Evolutionary conservation across 768 basidiomycete genomes (phyloP), one percentile per base, ranked within the genome.

Genomic region (Mrakia hoshinonis): DNA sequence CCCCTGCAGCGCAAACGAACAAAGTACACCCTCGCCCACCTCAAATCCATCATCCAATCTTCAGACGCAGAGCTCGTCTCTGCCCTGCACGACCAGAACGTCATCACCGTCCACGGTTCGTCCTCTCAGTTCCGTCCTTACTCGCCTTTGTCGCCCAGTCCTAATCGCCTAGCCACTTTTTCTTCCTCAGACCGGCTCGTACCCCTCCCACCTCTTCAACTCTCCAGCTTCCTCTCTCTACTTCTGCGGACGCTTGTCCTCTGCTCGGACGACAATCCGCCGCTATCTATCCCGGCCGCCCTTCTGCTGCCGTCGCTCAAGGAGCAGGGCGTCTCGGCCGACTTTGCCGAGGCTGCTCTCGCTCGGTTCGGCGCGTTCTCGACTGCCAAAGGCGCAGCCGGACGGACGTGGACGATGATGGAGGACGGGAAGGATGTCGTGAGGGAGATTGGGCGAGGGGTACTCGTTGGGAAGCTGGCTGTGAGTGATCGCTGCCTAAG

Each of bases 41-140:
- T 72, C 11, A 51, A 64, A 55, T 67, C 65, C 11, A 61, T 72
- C 39, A 55, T 72, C 60, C 70, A 72, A 36, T 65, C 70, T 36
- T 66, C 63, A 1, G 70, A 72, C 55, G 55, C 38, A 20, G 65
- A 72, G 39, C 65, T 72, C 20, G 63, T 46, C 20, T 26, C 13
- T 10, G 70, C 51, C 4, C 58, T 72, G 52, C 36, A 60, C 18
- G 65, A 60, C 15, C 64, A 58, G 46, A 72, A 72, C 46, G 70
- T 72, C 47, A 24, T 72, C 1, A 26, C 20, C 31, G 31, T 72
- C 47, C 36, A 72, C 22, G 70, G 70, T 67, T 51, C 12, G 12
- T 49, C 20, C 48, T 51, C 34, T n/a, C 46, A 15, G 12, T 43
- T 64, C 39, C 26, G 22, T 22, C 18, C 38, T 26, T n/a, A 18